Evolutionary conservation across 1,139 yeast genomes (phyloP).

Genomic region (Sugiyamaella xylanicola): DNA sequence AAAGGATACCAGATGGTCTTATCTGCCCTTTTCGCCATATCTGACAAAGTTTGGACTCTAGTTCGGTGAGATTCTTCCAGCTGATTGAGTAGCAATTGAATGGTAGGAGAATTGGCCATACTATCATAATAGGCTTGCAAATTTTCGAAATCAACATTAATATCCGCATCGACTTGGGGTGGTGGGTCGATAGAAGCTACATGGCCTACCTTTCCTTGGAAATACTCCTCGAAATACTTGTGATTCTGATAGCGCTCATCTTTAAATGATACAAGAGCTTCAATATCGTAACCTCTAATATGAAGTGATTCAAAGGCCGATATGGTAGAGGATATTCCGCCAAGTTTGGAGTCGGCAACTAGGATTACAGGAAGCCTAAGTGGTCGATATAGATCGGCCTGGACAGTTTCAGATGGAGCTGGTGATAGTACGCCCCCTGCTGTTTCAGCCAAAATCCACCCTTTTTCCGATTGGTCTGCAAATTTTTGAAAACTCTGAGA

Average conservation of each 20-base stretch:
- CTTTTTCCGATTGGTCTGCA: not conserved
- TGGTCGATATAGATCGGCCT: conserved; percentile 36
- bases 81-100: conserved; percentile 22
- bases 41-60: conserved; percentile 25
- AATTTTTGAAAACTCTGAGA: conserved; percentile 15
- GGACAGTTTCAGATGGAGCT: conserved; percentile 32
- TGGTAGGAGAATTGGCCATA: conserved; percentile 18
- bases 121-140: conserved; percentile 31
- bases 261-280: conserved; percentile 30
- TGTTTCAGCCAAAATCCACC: conserved; percentile 34
- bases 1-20: conserved; percentile 38
- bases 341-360: conserved; percentile 35
- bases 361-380: conserved; percentile 35
- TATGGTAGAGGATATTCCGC: conserved; percentile 37
- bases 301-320: conserved; percentile 35
- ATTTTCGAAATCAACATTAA: conserved; percentile 23
- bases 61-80: conserved; percentile 24
- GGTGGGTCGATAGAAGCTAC: conserved; percentile 27
- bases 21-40: conserved; percentile 31
- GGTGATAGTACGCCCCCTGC: conserved; percentile 40
- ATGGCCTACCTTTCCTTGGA: conserved; percentile 22
- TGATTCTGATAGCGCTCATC: conserved; percentile 31
- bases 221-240: conserved; percentile 30
- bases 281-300: conserved; percentile 35
- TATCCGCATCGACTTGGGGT: conserved; percentile 23